Evolutionary conservation across 108 stramenopile species (phyloP), one percentile per base, ranked within the genome.

Genomic region (Cyclotella atomus): DNA sequence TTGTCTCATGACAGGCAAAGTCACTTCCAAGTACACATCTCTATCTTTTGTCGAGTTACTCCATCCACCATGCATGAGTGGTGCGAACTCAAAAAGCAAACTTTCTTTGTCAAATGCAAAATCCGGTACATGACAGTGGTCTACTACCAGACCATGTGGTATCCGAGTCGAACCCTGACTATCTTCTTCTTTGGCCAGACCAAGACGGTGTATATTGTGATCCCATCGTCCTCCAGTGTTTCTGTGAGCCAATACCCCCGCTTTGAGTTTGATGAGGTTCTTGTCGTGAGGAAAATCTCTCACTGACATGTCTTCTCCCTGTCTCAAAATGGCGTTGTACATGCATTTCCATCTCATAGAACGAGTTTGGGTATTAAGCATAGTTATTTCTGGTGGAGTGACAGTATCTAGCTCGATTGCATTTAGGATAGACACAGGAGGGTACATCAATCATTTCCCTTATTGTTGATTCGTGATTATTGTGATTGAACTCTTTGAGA

Each of bases 281-380:
- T 29, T 17, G 59, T 76, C 75, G 21, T 76, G 75, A 19, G 75
- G 75, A 53, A 76, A 76, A 17, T 60, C 30, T 8, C 59, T 46
- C 16, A 76, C 75, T 17, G 32, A 36, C 59, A 76, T 68, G 41
- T 70, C 19, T 32, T 73, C 71, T 16, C 59, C 70, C 68, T 76
- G 75, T 10, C 68, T 20, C 3, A 76, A 19, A 1, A 20, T 62
- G 27, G 75, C 75, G 59, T 50, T 46, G 68, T 76, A 76, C 75
- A 76, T 69, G 56, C 75, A 76, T 8, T 55, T 76, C 75, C 75
- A 76, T 70, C 75, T 32, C 75, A 76, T 70, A 1, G 50, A 16
- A 2, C 68, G 56, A 9, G 55, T 70, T 49, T 69, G 33, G 20
- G 23, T 15, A 19, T 62, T 61, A 12, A 76, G n/a, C 57, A 76